phyloP scores from a whole-genome alignment of 2,329 filamentous ascomycete species.

The Hyphodiscus sp. region DNA sequence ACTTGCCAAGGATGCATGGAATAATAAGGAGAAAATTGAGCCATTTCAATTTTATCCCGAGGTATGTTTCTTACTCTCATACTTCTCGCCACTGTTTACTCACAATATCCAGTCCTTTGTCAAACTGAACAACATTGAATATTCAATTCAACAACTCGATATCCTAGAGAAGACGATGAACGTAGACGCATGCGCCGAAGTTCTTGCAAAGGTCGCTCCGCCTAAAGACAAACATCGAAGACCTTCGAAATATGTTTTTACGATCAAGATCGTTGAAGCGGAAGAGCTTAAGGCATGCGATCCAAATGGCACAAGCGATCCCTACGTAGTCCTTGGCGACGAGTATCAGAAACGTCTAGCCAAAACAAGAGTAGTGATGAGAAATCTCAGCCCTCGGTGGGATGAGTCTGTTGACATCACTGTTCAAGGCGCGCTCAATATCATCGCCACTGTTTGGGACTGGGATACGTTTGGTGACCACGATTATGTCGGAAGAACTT shows the following conservation, averaged over 20 bases:
- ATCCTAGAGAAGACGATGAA: constrained; percentile 85
- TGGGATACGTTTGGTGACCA: constrained; percentile 97
- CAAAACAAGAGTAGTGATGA: constrained; percentile 88
- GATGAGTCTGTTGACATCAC: constrained; percentile 96
- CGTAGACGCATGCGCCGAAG: constrained; percentile 80
- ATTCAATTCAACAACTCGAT: constrained; percentile 85
- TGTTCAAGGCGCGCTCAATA: constrained; percentile 82
- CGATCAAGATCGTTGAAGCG: constrained; percentile 96
- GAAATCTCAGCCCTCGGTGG: constrained; percentile 89
- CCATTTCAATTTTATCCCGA: constrained; percentile 95
- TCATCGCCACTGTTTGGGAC: constrained; percentile 97
- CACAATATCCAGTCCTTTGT: constrained; percentile 68
- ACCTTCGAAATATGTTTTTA: constrained; percentile 90
- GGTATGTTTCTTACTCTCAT: constrained; percentile 44
- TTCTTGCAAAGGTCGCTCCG: constrained; percentile 69
- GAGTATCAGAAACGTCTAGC: constrained; percentile 96
- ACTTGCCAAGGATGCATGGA: constrained; percentile 89
- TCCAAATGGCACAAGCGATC: constrained; percentile 87
- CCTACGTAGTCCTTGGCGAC: constrained; percentile 93
- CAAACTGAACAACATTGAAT: constrained; percentile 97
- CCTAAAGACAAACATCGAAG: constrained; percentile 58
- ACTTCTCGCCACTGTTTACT: constrained; percentile 18
- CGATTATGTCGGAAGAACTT: constrained; percentile 95
- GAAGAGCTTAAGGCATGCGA: constrained; percentile 99
- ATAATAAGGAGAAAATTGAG: constrained; percentile 84